Evolutionary conservation across 768 basidiomycete genomes (phyloP).

Genomic region (Tephrocybe sp.): DNA sequence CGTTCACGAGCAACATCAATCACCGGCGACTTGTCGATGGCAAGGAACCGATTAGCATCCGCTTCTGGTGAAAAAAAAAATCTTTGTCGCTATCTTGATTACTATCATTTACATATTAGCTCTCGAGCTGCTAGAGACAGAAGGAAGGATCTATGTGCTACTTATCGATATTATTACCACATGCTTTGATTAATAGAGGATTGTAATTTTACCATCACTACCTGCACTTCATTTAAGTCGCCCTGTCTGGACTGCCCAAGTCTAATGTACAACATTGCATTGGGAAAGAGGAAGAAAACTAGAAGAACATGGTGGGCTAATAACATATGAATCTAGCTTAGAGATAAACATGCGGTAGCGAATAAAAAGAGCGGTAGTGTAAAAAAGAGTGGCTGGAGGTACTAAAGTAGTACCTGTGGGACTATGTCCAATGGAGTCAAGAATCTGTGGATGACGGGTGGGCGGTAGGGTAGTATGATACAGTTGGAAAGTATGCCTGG

Average conservation of each 20-base stretch:
- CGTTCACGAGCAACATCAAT: conserved; percentile 38
- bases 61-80: conserved; percentile 26
- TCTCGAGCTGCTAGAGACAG: too few species aligned
- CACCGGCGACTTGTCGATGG: conserved; percentile 34
- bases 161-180: too few species aligned
- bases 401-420: background rate
- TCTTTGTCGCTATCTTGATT: background rate
- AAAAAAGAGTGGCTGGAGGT: conserved; percentile 8
- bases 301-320: conserved; percentile 5
- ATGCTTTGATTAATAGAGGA: background rate
- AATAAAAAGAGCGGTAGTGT: conserved; percentile 9
- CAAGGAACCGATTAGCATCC: conserved; percentile 30
- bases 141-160: too few species aligned
- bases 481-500: background rate
- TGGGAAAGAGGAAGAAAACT: conserved; percentile 1
- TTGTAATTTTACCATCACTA: background rate
- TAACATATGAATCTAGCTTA: conserved; percentile 15
- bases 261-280: conserved; percentile 10
- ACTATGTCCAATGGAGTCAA: conserved; percentile 4
- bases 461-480: conserved; percentile 5
- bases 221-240: background rate
- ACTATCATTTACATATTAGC: too few species aligned
- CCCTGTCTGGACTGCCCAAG: background rate
- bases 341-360: conserved; percentile 14
- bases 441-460: background rate